Base-by-base conservation (phyloP, 805 yeast species). In the Wickerhamiella vanderwaltii region DNA sequence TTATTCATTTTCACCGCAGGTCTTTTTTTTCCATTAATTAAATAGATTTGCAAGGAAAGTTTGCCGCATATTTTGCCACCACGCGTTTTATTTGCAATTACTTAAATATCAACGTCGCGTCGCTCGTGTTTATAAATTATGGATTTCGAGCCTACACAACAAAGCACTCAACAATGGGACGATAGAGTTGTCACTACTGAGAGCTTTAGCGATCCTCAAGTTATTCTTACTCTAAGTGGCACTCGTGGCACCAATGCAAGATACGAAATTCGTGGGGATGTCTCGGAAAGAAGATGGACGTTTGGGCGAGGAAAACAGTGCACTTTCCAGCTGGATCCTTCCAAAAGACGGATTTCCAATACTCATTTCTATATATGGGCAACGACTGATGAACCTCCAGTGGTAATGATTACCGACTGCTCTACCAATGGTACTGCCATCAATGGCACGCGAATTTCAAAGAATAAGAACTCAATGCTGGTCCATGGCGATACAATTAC, bases 371-470 rank as follows among this genome's bases (percentile, higher is more conserved):
- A 69, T 56, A 64, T 87, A 5, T 75, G 86, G 79, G 67, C 78
- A 50, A 77, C 77, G 34, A 64, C 69, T 33, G 69, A 69, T 37
- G 73, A 71, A 24, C 52, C 48, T 25, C 53, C 52, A 35, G 50
- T 58, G 25, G 47, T 73, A 35, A 72, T 78, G 78, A 66, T 77
- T 43, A 75, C 72, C 56, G 96, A 87, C 59, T 60, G 68, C 2
- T 81, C 94, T 1, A 88, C 97, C 2, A 91, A 91, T 62, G 98
- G 98, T 6, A 91, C 98, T 0, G 80, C 75, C 67, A 62, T 88
- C 36, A 91, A 88, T 63, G 77, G 78, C 24, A 69, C 69, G 29
- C 68, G 84, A 39, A 60, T 88, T 15, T 83, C 77, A 18, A 81
- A 79, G 54, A 81, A 81, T 16, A 74, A 79, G 37, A 83, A 84